These are phyloP conservation scores for Ulmus americana DNA, from an alignment of 331 rosid genomes.

Conservation along the genomic window DNA sequence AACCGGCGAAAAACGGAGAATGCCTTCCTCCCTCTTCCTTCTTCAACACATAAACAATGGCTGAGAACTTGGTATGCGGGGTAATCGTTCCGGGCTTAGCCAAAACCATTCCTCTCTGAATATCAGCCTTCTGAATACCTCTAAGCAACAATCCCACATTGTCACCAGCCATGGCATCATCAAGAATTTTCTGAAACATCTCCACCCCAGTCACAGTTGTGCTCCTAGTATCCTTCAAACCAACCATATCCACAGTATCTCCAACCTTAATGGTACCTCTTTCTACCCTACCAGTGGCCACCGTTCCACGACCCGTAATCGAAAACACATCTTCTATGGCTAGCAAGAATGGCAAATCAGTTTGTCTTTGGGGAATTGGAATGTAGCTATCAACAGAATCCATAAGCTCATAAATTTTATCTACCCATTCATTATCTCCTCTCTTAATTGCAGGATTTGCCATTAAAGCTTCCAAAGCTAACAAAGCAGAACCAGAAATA, in stretches of 20 bases:
- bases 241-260: constrained; percentile 63
- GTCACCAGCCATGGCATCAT: constrained; percentile 87
- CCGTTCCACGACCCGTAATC: constrained; percentile 86
- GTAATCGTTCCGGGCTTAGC: constrained; percentile 82
- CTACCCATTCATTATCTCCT: constrained; percentile 78
- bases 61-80: constrained; percentile 72
- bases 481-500: constrained; percentile 67
- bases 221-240: constrained; percentile 56
- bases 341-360: constrained; percentile 63
- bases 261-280: constrained; percentile 66
- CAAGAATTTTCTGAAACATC: constrained; percentile 87
- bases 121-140: constrained; percentile 74
- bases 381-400: constrained; percentile 66
- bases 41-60: constrained; percentile 83
- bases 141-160: constrained; percentile 78
- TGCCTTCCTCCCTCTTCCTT: constrained; percentile 93
- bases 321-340: constrained; percentile 84
- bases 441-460: constrained; percentile 61
- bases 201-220: constrained; percentile 85
- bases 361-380: constrained; percentile 74
- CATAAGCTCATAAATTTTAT: constrained; percentile 71
- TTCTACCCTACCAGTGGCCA: constrained; percentile 84
- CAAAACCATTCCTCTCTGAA: constrained; percentile 92
- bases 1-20: constrained; percentile 72
- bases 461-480: constrained; percentile 77